phyloP scores from a whole-genome alignment of 495 filamentous ascomycete genomes.

The Pyrenula aspistea region DNA sequence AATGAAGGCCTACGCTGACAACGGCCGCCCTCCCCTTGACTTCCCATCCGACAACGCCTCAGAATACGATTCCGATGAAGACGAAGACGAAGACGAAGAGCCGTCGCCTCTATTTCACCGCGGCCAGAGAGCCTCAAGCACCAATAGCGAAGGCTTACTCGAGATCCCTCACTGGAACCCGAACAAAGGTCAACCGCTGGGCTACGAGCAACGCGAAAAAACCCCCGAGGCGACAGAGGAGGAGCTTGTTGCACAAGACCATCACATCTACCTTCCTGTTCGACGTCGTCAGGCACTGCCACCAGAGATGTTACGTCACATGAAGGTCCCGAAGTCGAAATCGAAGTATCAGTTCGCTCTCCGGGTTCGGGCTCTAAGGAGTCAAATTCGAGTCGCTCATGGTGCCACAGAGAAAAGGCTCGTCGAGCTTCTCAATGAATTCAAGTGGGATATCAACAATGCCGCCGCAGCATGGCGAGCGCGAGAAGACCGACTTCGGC shows the following conservation, averaged over 20 bases:
- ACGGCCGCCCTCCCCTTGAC: not conserved
- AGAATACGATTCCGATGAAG: not conserved
- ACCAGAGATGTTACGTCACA: not conserved
- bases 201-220: not conserved
- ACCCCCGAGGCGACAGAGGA: not conserved
- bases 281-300: not conserved
- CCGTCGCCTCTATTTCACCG: not conserved
- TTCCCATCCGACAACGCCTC: not conserved
- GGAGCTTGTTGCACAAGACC: not conserved
- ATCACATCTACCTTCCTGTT: not conserved
- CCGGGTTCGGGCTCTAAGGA: not conserved
- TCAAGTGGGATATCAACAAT: not conserved
- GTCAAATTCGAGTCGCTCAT: not conserved
- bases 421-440: not conserved
- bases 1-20: not conserved
- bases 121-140: too few relatives aligned
- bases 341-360: not conserved
- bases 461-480: not conserved
- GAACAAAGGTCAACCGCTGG: not conserved
- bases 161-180: not conserved
- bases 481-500: not conserved
- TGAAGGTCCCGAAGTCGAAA: not conserved
- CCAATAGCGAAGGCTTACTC: not conserved
- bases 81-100: not conserved
- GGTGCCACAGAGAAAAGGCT: not conserved